phyloP scores from a whole-genome alignment of 257 asterid species.

The Coffea canephora region DNA sequence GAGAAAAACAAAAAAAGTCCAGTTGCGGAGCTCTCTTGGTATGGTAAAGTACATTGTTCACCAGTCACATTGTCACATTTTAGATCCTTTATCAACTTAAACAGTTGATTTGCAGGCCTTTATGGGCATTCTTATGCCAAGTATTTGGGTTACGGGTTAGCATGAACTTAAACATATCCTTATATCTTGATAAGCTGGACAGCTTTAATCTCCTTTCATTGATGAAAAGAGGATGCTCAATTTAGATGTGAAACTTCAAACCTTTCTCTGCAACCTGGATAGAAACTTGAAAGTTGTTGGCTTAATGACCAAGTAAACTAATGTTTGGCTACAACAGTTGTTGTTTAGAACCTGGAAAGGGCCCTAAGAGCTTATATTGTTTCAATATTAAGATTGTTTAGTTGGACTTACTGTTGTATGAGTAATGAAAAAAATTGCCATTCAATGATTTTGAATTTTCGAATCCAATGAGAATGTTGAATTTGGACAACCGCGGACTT shows the following conservation, averaged over 20 bases:
- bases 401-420: not conserved
- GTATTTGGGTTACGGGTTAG: not conserved
- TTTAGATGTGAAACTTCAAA: not conserved
- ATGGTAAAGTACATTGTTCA: not conserved
- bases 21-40: not conserved
- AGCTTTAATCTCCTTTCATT: not conserved
- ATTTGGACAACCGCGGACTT: not conserved
- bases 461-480: not conserved
- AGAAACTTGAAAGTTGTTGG: not conserved
- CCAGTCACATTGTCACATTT: not conserved
- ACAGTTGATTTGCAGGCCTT: not conserved
- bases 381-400: not conserved
- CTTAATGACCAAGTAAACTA: not conserved
- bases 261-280: not conserved
- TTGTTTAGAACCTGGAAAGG: not conserved
- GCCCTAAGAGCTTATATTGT: not conserved
- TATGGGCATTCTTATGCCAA: not conserved
- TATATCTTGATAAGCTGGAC: not conserved
- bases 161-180: not conserved
- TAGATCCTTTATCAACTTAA: not conserved
- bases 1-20: not conserved
- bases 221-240: not conserved
- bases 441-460: not conserved
- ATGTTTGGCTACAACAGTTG: not conserved
- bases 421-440: not conserved